Evolutionary conservation across 257 asterid genomes (phyloP).

Genomic region (Scutellaria baicalensis): DNA sequence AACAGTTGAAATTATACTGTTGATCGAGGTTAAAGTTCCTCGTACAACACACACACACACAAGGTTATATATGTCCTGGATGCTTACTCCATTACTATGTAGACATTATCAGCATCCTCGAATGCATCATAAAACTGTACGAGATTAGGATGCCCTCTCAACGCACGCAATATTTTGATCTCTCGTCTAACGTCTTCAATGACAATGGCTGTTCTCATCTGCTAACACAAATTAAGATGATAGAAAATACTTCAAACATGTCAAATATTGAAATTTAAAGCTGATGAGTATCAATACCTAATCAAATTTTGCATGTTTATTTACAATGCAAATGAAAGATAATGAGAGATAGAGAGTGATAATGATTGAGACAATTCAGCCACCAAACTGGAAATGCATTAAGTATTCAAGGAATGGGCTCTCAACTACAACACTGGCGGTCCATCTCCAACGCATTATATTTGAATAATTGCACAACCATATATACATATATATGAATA

Average conservation of each 20-base stretch:
- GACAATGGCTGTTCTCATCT: constrained; percentile 65
- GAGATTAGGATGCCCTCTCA: constrained; percentile 51
- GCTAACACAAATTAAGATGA: constrained; percentile 7
- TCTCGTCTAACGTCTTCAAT: constrained; percentile 69
- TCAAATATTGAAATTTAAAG: too few species aligned
- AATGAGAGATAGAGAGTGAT: too few species aligned
- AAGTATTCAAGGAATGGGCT: neutral
- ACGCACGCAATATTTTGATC: constrained; percentile 52
- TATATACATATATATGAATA: too few species aligned
- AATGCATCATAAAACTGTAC: constrained; percentile 52
- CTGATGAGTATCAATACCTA: too few species aligned
- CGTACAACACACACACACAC: neutral
- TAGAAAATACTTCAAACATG: neutral
- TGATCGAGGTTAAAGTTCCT: neutral
- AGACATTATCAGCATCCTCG: constrained; percentile 61
- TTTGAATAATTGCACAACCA: neutral
- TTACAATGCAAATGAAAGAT: too few species aligned
- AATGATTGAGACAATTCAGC: neutral
- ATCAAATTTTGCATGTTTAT: too few species aligned
- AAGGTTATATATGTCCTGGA: neutral
- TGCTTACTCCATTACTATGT: constrained; percentile 71
- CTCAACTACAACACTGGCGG: neutral
- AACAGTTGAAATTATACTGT: neutral
- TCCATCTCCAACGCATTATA: neutral
- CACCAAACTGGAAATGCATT: constrained; percentile 8